Percentiles rank a stretch among this genome's conserved stretches.
These are phyloP conservation scores for Trametes coccinea DNA, from an alignment of 768 basidiomycete genomes.

Conservation along the genomic window DNA sequence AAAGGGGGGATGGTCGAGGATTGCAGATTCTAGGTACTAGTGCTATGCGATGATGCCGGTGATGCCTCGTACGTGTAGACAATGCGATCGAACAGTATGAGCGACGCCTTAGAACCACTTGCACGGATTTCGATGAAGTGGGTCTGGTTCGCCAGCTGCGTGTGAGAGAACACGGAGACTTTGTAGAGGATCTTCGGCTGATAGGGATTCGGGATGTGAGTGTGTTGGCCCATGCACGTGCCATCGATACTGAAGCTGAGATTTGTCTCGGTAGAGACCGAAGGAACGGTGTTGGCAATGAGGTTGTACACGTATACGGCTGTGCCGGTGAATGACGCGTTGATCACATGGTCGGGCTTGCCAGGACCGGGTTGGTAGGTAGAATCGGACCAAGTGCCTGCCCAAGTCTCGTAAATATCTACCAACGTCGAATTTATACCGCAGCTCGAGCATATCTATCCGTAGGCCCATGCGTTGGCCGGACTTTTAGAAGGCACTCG, in stretches of 20 bases:
- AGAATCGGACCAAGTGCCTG: conserved; percentile 16
- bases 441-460: no score
- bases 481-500: no score
- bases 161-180: conserved; percentile 3
- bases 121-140: conserved; percentile 10
- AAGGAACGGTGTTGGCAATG: conserved; percentile 4
- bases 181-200: conserved; percentile 1
- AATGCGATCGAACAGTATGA: conserved; percentile 15
- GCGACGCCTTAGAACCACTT: not conserved
- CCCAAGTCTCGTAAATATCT: no score
- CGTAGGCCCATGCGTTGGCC: no score
- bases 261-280: conserved; percentile 8
- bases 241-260: conserved; percentile 20
- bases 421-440: no score
- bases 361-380: conserved; percentile 1
- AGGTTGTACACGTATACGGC: conserved; percentile 17
- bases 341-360: not conserved
- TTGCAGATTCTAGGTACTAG: no score
- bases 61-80: not conserved
- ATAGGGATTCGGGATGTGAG: not conserved
- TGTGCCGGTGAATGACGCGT: conserved; percentile 2
- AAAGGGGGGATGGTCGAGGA: no score
- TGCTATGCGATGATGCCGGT: no score
- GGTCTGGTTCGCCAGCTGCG: not conserved
- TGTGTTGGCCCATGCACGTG: not conserved